Evolutionary conservation across 768 basidiomycete species (phyloP), one percentile per base, ranked within the genome.

Genomic region (Russula griseocarnosa): DNA sequence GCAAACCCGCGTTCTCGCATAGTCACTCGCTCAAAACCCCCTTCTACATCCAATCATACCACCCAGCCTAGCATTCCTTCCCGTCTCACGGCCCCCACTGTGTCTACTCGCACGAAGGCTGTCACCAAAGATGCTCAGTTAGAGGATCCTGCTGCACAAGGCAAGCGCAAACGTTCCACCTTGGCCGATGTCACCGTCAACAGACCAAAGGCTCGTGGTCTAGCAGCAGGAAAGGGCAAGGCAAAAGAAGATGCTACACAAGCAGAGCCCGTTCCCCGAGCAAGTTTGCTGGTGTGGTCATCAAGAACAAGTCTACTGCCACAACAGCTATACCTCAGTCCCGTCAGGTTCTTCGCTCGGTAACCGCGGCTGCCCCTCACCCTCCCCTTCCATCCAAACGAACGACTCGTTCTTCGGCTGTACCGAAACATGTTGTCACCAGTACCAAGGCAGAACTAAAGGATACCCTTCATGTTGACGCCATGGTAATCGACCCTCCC

Each of bases 81-180:
- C 40, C 80, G 79, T 69, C 78, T 76, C 69, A 77, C 77, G 53
- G 70, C 73, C 50, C 73, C 82, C 28, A 82, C 84, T 40, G 79
- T 81, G 53, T 79, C 84, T 58, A 82, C 83, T 55, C 76, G 79
- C 69, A 79, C 82, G 32, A 85, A 85, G 74, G 67, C 58, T 42
- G 72, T 72, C 55, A 72, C 74, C 7, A 76, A 78, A 5, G 75
- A 78, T 49, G 75, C 80, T 70, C 79, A 66, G 74, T 75, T 66
- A 80, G 69, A 73, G 24, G 83, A 86, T 49, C 75, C 76, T 16
- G 74, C 77, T 22, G 76, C 78, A 3, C 80, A 80, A 52, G 83
- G 81, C 38, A 90, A 90, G 72, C 82, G 89, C 60, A 92, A 91
- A 73, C 86, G 90, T 22, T 86, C 86, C 55, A 88, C 85, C 0